These are phyloP conservation scores for Jamesozyma lodderae DNA, from an alignment of 805 yeast species.

Conservation along the genomic window DNA sequence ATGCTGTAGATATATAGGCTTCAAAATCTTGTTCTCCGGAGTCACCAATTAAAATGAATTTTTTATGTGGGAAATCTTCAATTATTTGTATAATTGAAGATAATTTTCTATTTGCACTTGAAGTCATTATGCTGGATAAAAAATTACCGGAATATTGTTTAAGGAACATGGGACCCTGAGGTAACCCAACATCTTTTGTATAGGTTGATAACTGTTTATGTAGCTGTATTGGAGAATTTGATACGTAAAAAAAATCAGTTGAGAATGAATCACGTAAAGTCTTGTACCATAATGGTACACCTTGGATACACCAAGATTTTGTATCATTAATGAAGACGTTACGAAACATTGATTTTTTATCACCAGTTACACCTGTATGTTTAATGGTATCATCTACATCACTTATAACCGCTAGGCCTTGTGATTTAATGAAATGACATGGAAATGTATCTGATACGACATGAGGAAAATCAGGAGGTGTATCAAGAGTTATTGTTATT, in stretches of 20 bases:
- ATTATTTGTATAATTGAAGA: slow-evolving; percentile 54
- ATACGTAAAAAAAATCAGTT: slow-evolving; percentile 80
- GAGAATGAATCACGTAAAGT: slow-evolving; percentile 35
- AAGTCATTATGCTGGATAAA: slow-evolving; percentile 74
- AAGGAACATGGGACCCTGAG: slow-evolving; percentile 75
- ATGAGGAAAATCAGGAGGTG: slow-evolving; percentile 12
- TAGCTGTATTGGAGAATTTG: slow-evolving; percentile 92
- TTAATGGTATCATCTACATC: slow-evolving; percentile 95
- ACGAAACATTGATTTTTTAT: slow-evolving; percentile 71
- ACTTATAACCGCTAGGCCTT: slow-evolving; percentile 67
- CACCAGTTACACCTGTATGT: slow-evolving; percentile 82
- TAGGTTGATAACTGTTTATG: slow-evolving; percentile 39
- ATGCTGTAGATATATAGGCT: slow-evolving; percentile 70
- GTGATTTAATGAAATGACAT: slow-evolving; percentile 13
- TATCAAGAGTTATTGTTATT: slow-evolving; percentile 18
- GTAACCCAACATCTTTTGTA: slow-evolving; percentile 38
- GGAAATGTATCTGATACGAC: slow-evolving; percentile 12
- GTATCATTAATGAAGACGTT: slow-evolving; percentile 65
- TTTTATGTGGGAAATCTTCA: slow-evolving; percentile 65
- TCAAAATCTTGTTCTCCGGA: slow-evolving; percentile 94
- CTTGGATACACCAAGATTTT: slow-evolving; percentile 60
- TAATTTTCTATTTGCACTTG: slow-evolving; percentile 74
- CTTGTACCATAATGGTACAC: slow-evolving; percentile 65
- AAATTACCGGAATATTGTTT: slow-evolving; percentile 81
- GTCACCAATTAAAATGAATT: slow-evolving; percentile 84